Base-by-base conservation (phyloP, 2,329 filamentous ascomycete species). In the Clathrospora elynae region DNA sequence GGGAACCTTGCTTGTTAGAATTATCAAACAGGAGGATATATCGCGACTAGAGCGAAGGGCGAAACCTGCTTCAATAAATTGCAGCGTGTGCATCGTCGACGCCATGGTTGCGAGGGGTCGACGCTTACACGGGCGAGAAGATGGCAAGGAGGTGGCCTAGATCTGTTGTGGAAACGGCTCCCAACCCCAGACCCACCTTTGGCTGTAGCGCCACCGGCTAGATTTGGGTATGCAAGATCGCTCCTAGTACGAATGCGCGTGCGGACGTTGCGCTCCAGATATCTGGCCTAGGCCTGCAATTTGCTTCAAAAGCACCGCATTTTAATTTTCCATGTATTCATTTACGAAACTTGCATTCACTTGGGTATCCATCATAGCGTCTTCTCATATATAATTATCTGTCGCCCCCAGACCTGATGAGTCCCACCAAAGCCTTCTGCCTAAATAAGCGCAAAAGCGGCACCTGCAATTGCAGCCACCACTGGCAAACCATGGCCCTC, bases 381-480 rank as follows among this genome's bases (percentile, higher is more conserved):
- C n/a, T n/a, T n/a, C n/a, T n/a, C n/a, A n/a, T n/a, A n/a, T n/a
- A 30, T 16, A 6, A 35, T 17, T 8, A 25, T 24, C 19, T 10
- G 11, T 26, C 11, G 4, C 3, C 14, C 12, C 14, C 35, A 22
- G 18, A 28, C 4, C 17, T 7, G 4, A 17, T 19, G 12, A 16
- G 22, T 9, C 36, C 17, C 6, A 3, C 16, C 8, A 19, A 18
- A 23, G 18, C 11, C 10, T 18, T 4, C 10, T 20, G 20, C 23
- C 38, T 40, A 67, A 12, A 64, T 34, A 28, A 67, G 42, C 28
- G 57, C 53, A 42, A 64, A 58, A 10, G 54, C 56, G 42, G 61
- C 60, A 17, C 62, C 18, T 10, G 51, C 57, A 18, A 61, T 22
- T 2, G 55, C 58, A 24, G 61, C 37, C 17, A 51, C 23, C 9